Evolutionary conservation across 495 filamentous ascomycete genomes (phyloP).

Genomic region (Umbilicaria muhlenbergii): DNA sequence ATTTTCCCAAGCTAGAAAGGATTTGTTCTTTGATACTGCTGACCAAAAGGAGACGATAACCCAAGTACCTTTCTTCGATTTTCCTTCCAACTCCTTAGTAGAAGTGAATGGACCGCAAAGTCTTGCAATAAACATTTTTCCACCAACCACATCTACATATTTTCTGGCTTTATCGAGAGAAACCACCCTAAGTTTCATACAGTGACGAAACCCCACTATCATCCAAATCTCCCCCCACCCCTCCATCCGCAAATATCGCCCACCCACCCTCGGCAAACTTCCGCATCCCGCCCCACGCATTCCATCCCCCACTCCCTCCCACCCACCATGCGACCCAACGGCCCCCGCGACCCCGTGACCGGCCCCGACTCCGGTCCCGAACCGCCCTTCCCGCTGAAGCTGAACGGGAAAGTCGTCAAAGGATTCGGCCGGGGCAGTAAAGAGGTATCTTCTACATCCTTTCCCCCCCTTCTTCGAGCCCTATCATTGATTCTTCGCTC

Average conservation of each 20-base stretch:
- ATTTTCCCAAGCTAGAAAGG: no score
- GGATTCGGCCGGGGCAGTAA: conserved; percentile 90
- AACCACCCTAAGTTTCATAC: no score
- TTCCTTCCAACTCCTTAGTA: no score
- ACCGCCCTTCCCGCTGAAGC: conserved; percentile 62
- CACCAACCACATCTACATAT: no score
- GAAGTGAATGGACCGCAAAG: no score
- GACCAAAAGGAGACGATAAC: no score
- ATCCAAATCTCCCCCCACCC: conserved; percentile 26
- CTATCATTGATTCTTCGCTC: no score
- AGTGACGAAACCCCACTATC: no score
- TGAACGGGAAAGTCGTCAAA: conserved; percentile 73
- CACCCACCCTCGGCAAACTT: conserved; percentile 46
- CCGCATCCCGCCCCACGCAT: conserved; percentile 35
- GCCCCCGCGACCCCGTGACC: conserved; percentile 42
- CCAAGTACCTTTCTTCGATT: no score
- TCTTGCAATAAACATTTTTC: no score
- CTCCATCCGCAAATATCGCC: conserved; percentile 38
- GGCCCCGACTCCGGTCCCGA: conserved; percentile 57
- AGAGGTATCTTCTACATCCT: conserved; percentile 34
- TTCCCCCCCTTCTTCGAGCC: not conserved
- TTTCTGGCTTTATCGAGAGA: no score
- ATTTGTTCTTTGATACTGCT: no score
- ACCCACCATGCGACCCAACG: conserved; percentile 23
- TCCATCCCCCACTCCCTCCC: not conserved